Evolutionary conservation across 2,329 filamentous ascomycete genomes (phyloP), one percentile per base, ranked within the genome.

Genomic region (Talaromyces sp.): DNA sequence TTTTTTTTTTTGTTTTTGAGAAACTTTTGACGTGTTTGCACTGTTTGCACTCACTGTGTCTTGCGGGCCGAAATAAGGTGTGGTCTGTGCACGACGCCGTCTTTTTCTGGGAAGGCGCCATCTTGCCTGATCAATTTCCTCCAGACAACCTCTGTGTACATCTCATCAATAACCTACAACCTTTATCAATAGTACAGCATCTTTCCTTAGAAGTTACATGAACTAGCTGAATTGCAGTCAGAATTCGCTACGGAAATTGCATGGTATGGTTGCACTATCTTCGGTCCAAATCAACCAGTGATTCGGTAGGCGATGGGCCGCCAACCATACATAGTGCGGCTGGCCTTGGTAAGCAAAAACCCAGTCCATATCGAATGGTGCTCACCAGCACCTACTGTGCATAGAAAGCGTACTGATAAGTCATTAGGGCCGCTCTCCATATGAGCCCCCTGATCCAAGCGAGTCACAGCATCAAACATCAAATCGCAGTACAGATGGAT

Each of bases 351-450:
- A 79, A 71, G 77, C 66, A 66, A 42, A 6, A n/a, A n/a, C 37
- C 21, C 3, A 25, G 21, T 25, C 11, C 3, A 44, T 48, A 16
- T 48, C 12, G 8, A 6, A 25, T 14, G 5, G 21, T 48, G 6
- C 39, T 40, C 4, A 2, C 16, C 7, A n/a, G 39, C 16, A 40
- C 14, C 16, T 40, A 40, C 39, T 40, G 23, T 48, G 18, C 7
- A 44, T 5, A 8, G 12, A 9, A 14, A 14, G 14, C 9, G 25
- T 62, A 44, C 31, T 58, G 23, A 50, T 28, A n/a, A 48, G 1
- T 35, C 56, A 60, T 40, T 31, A 80, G 79, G 79, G 79, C 52
- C 76, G 79, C 57, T 81, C 79, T 23, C 77, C 79, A 18, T 80
- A 79, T 65, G 77, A 80, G 67, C 67, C 72, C n/a, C 76, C 77